A percentile compares a stretch with the other conserved stretches of the same genome.
phyloP scores from a whole-genome alignment of 148 eudicot species.

The Cornus suecica region DNA sequence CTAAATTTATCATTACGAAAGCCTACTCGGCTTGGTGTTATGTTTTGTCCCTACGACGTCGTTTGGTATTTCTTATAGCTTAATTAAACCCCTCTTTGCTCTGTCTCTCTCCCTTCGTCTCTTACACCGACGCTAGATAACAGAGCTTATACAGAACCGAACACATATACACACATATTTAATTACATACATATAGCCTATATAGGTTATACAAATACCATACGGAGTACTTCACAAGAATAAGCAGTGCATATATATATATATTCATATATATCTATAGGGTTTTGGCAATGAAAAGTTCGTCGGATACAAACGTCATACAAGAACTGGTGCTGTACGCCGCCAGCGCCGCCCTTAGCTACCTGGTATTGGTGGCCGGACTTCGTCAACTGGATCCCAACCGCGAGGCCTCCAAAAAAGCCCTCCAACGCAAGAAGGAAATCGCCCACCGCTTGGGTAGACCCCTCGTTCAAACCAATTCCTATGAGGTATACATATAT shows the following conservation, averaged over 20 bases:
- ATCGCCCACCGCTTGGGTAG: conserved; percentile 82
- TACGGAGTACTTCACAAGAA: background rate
- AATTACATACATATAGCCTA: background rate
- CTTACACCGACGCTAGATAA: background rate
- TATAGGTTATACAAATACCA: background rate
- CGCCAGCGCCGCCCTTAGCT: conserved; percentile 91
- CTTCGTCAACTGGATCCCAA: conserved; percentile 77
- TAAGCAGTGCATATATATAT: too few species aligned
- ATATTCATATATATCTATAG: too few species aligned
- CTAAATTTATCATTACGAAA: too few species aligned
- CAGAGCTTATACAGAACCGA: background rate
- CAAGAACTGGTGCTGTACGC: conserved; percentile 78
- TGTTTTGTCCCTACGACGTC: too few species aligned
- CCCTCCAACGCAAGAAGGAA: conserved; percentile 73
- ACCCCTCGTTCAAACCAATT: conserved; percentile 69
- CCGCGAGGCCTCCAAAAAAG: conserved; percentile 84
- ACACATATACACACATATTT: too few species aligned
- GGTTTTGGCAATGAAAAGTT: conserved; percentile 17
- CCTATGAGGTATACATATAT: conserved; percentile 87
- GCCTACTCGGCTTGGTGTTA: background rate
- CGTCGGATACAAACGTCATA: conserved; percentile 51
- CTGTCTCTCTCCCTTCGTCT: background rate
- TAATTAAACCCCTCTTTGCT: background rate
- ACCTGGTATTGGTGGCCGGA: conserved; percentile 64
- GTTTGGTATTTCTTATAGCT: too few species aligned